Evolutionary conservation across 2,329 filamentous ascomycete species (phyloP), one percentile per base, ranked within the genome.

Genomic region (Aspergillus brasiliensis): DNA sequence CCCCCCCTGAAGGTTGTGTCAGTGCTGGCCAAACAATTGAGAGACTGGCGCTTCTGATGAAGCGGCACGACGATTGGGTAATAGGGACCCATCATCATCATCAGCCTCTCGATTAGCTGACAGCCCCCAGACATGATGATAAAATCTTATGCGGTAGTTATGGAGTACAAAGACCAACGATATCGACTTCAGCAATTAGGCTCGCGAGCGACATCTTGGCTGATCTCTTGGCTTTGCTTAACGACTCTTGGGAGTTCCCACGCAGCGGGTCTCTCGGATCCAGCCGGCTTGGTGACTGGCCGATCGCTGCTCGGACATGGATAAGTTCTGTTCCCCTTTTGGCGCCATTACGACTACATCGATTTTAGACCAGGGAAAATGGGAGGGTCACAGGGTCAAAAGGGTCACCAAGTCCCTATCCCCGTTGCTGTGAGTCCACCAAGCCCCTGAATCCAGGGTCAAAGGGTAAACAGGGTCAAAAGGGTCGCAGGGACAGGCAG

Each of bases 251-350:
- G 46, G 46, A 17, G 46, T 49, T 49, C 25, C 46, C 46, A 49
- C 46, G 40, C 31, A 27, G 46, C 46, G 46, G 46, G 46, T 25
- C 46, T 25, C 46, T 49, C 46, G 46, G 46, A 28, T 31, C 46
- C 46, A 49, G 27, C 46, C 46, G 46, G 46, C 25, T 49, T 27
- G 10, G 25, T 49, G 46, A 49, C n/a, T 49, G 46, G 7, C 23
- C 46, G 46, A 49, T 49, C 46, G 46, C 15, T 27, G 25, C 46
- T 49, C 46, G 46, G 46, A 17, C 7, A 31, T 49, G 46, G 46
- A 28, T 49, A 49, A 49, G 46, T 49, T 49, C 25, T 49, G 46
- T 49, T 49, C 46, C 46, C 46, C 31, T 34, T 34, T 44, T 11
- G 13, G 40, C 13, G 19, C 42, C 17, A 49, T 27, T 28, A 49